A percentile compares a stretch with the other conserved stretches of the same genome.
These are phyloP conservation scores for Cercis canadensis DNA, from an alignment of 306 rosid genomes.

Conservation along the genomic window DNA sequence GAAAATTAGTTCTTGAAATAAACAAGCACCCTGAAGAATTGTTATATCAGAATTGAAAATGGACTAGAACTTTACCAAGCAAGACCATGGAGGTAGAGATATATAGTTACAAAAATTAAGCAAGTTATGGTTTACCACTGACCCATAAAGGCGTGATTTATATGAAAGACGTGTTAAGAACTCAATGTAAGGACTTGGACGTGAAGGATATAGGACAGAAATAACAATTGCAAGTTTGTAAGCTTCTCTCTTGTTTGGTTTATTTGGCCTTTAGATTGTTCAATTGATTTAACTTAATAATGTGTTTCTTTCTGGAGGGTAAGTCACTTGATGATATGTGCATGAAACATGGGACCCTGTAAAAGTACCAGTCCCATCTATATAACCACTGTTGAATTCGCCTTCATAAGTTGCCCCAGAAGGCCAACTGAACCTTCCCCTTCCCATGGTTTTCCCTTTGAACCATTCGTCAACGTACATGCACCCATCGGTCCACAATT, in stretches of 20 bases:
- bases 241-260: too few species aligned
- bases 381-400: conserved; percentile 79
- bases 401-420: conserved; percentile 94
- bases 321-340: conserved; percentile 5
- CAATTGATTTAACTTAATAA: conserved; percentile 1
- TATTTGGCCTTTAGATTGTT: not conserved
- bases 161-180: not conserved
- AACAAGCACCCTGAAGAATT: too few species aligned
- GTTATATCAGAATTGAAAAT: not conserved
- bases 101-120: not conserved
- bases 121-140: not conserved
- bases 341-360: conserved; percentile 60
- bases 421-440: conserved; percentile 86
- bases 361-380: conserved; percentile 84
- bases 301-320: not conserved
- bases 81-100: not conserved
- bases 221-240: not conserved
- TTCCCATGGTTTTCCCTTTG: conserved; percentile 79
- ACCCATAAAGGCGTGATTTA: not conserved
- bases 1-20: too few species aligned
- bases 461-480: conserved; percentile 88
- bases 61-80: not conserved
- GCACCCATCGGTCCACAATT: conserved; percentile 93
- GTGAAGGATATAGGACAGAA: not conserved
- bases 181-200: not conserved